These are phyloP conservation scores for Phytophthora litchii DNA, from an alignment of 352 stramenopile species.

Conservation along the genomic window DNA sequence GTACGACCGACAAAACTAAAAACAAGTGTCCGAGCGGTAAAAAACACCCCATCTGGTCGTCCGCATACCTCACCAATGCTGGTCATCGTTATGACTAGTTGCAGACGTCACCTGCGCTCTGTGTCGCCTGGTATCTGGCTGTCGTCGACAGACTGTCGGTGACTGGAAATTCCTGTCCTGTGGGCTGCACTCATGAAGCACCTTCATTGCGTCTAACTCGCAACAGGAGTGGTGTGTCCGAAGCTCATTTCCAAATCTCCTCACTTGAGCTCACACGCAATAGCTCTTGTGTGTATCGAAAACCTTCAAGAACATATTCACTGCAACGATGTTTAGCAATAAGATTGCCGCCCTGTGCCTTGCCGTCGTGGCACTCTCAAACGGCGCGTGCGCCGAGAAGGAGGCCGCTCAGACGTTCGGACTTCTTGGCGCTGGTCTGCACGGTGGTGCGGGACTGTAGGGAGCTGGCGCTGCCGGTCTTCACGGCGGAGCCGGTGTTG, in stretches of 20 bases:
- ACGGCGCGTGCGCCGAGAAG: conserved; percentile 4
- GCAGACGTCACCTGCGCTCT: too few relatives aligned
- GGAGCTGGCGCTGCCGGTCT: background rate
- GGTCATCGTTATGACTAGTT: too few relatives aligned
- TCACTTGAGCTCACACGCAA: conserved; percentile 1
- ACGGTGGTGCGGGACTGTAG: conserved; percentile 1
- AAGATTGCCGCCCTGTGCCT: conserved; percentile 24
- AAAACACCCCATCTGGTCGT: too few relatives aligned
- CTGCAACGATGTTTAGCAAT: conserved; percentile 14
- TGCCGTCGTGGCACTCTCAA: conserved; percentile 7
- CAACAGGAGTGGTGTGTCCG: background rate
- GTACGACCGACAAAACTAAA: too few relatives aligned
- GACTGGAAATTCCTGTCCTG: too few relatives aligned
- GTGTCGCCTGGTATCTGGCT: too few relatives aligned
- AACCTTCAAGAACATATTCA: background rate
- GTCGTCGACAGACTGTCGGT: too few relatives aligned
- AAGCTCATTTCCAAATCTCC: conserved; percentile 15
- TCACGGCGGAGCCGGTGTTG: background rate
- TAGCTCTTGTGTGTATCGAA: background rate
- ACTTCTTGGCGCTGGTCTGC: conserved; percentile 3
- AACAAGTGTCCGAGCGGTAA: too few relatives aligned
- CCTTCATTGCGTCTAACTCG: too few relatives aligned
- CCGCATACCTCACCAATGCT: too few relatives aligned
- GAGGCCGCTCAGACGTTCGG: conserved; percentile 25
- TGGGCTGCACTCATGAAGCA: too few relatives aligned